Conservation (phyloP, 2,329 filamentous ascomycete genomes). For the Knufia fluminis region DNA sequence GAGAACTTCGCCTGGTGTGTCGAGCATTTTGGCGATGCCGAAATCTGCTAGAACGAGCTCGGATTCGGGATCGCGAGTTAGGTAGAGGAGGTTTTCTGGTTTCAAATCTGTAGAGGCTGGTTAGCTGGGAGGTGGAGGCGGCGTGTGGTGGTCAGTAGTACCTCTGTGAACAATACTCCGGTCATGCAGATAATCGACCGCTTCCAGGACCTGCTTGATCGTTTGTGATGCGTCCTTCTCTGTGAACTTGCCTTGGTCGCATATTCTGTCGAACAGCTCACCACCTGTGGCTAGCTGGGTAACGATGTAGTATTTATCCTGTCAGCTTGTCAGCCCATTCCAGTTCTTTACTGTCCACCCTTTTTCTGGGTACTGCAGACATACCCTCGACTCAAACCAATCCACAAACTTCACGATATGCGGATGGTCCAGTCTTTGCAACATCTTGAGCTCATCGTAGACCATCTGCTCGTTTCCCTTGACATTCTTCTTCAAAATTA, state of each 20-base stretch:
- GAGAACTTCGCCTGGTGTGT: conserved; percentile 79
- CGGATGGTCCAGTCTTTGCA: conserved; percentile 81
- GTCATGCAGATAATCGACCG: conserved; percentile 87
- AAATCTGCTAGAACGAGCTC: conserved; percentile 92
- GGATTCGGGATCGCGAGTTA: conserved; percentile 66
- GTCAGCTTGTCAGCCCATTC: conserved; percentile 10
- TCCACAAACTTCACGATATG: conserved; percentile 97
- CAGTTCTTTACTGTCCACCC: not conserved
- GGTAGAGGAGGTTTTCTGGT: conserved; percentile 92
- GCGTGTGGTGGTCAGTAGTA: conserved; percentile 32
- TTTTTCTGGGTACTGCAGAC: conserved; percentile 28
- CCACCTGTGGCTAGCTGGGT: conserved; percentile 92
- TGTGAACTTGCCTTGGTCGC: conserved; percentile 94
- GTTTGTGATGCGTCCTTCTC: conserved; percentile 96
- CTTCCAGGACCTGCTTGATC: conserved; percentile 84
- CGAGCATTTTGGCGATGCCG: conserved; percentile 96
- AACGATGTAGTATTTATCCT: conserved; percentile 99
- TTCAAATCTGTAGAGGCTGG: conserved; percentile 63
- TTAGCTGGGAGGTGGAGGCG: conserved; percentile 14
- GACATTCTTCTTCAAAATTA: conserved; percentile 98
- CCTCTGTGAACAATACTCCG: conserved; percentile 95
- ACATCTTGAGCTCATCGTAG: conserved; percentile 89
- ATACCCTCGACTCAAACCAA: conserved; percentile 95
- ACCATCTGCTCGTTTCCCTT: conserved; percentile 98
- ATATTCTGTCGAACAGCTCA: conserved; percentile 96